Base-by-base conservation (phyloP, 306 rosid species). In the Echinosophora koreensis region DNA sequence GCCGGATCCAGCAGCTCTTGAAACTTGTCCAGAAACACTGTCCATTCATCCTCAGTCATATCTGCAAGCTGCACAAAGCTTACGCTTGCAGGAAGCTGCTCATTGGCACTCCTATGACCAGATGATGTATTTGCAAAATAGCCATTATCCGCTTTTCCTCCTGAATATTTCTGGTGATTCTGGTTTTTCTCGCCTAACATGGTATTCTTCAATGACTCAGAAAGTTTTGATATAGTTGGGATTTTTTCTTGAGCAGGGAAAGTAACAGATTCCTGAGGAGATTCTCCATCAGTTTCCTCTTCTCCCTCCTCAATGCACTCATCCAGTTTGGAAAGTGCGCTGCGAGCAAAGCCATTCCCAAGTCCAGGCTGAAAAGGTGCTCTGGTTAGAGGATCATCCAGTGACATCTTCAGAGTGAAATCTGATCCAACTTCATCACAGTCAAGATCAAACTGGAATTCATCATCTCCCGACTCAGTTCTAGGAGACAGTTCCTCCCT, bases 81-180 rank as follows among this genome's bases (percentile, higher is more conserved):
- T 69, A 67, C 57, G 84, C 99, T 92, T 17, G 97, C 82, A 59
- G 96, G 97, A 79, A 95, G 96, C 80, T 92, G 97, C 88, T 95
- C 99, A 18, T 85, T 92, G 14, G 98, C 97, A 77, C 99, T 95
- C 86, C 89, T 73, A 68, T 91, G 97, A 15, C 92, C 97, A 57
- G 91, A 87, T 65, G 97, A 95, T 61, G 97, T 73, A 72, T 86
- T 88, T 3, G 65, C 51, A 61, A 42, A 35, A 81, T 80, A 84
- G 34, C 94, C 92, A 56, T 55, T 87, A 12, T 87, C 97, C 1
- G 76, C 77, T 77, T 79, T 92, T 11, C 88, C 80, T 50, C 91
- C 96, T 0, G 71, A 59, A 17, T 44, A 76, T 38, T 83, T 89
- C 69, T 74, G 81, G n/a, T 39, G 81, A 37, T 85, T 85, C 84